phyloP scores from a whole-genome alignment of 768 basidiomycete genomes.

The Floccularia luteovirens region DNA sequence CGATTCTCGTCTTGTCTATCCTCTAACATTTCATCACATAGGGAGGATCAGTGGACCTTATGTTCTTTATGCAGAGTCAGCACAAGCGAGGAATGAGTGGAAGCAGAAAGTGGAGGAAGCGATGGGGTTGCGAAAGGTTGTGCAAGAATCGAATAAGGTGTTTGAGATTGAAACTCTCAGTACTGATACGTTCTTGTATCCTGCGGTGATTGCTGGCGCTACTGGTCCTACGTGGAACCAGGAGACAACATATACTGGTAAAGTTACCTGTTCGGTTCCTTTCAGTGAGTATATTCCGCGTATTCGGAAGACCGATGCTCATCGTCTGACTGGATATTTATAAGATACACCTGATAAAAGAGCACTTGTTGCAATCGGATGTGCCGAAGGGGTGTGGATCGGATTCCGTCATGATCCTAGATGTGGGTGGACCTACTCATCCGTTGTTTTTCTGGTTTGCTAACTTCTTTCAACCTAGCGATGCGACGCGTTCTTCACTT shows the following conservation, averaged over 20 bases:
- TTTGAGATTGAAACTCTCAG: constrained; percentile 92
- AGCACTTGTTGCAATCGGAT: constrained; percentile 86
- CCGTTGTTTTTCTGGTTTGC: neutral
- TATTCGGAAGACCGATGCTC: neutral
- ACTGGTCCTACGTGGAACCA: constrained; percentile 61
- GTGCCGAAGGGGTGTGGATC: constrained; percentile 96
- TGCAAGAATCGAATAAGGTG: constrained; percentile 91
- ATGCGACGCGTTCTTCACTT: constrained; percentile 91
- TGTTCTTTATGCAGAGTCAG: constrained; percentile 80
- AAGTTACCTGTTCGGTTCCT: constrained; percentile 92
- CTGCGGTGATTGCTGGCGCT: constrained; percentile 44
- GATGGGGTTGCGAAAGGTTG: constrained; percentile 72
- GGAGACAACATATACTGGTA: constrained; percentile 68
- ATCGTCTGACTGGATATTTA: constrained; percentile 5
- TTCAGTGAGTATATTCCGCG: constrained; percentile 58
- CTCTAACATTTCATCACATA: constrained; percentile 84
- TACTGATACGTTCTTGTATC: constrained; percentile 80
- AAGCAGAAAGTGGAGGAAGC: constrained; percentile 86
- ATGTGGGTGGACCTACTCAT: constrained; percentile 39
- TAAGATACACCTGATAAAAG: constrained; percentile 81
- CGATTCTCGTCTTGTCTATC: constrained; percentile 77
- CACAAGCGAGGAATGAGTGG: constrained; percentile 78
- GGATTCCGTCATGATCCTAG: constrained; percentile 86
- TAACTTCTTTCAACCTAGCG: constrained; percentile 34
- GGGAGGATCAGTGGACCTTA: constrained; percentile 84